Evolutionary conservation across 345 rosid genomes (phyloP), one percentile per base, ranked within the genome.

Genomic region (Litchi chinensis): DNA sequence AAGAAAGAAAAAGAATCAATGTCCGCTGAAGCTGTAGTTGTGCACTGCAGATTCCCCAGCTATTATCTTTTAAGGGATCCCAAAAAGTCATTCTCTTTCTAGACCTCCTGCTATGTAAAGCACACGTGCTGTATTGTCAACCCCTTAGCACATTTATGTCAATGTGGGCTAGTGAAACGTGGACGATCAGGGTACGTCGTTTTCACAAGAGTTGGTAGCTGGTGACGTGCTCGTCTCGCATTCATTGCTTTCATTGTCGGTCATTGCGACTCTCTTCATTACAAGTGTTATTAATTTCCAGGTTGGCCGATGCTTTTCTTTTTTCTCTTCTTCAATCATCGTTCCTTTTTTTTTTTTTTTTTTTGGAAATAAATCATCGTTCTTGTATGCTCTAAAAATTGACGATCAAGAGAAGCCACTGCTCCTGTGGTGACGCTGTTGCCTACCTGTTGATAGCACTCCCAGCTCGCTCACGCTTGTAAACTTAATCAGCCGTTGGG

Each of bases 101-200:
- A 59, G 73, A 7, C 59, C 59, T 6, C 59, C n/a, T 50, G 63
- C 54, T 40, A 43, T 56, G 0, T 37, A 44, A 67, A 21, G 22
- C 43, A 77, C 70, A 73, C 77, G 75, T 71, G 74, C 78, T 79
- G 72, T 56, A 44, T n/a, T 10, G 62, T 24, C n/a, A 63, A 28
- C 41, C 74, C 50, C 10, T 15, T 6, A 8, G n/a, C 50, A 46
- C 10, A 13, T 12, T 15, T 11, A 15, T 12, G 15, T 50, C 15
- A 50, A 13, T 11, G 60, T 64, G 63, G 62, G 65, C 18, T 28
- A 0, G 0, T 8, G 80, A 71, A 56, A 81, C 77, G 83, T 76
- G 82, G 78, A 57, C 0, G 63, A 7, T 46, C 21, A 59, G 70
- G 68, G 74, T 8, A 39, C 22, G 78, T 67, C 69, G 8, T 16